These are phyloP conservation scores for Osmanthus fragrans DNA, from an alignment of 257 asterid species.

Conservation along the genomic window DNA sequence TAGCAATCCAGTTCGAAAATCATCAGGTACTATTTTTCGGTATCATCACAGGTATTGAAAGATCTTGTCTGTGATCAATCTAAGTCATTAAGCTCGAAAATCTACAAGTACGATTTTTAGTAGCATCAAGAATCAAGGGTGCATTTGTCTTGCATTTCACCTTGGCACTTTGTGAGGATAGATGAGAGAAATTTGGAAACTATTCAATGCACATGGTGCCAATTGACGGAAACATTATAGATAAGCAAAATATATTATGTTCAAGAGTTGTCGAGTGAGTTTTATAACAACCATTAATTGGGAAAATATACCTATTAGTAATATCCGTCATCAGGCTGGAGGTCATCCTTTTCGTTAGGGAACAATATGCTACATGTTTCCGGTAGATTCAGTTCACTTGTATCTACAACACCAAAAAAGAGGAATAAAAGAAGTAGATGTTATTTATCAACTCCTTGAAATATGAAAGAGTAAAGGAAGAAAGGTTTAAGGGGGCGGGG, in stretches of 20 bases:
- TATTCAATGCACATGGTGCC: constrained; percentile 7
- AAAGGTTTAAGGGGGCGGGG: too few species aligned
- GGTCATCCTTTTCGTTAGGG: constrained; percentile 94
- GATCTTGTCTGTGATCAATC: too few species aligned
- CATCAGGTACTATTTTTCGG: too few species aligned
- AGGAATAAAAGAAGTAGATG: not conserved
- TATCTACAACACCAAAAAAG: constrained; percentile 69
- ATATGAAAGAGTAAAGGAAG: not conserved
- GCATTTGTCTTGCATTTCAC: constrained; percentile 84
- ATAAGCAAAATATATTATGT: not conserved
- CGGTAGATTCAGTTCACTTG: constrained; percentile 84
- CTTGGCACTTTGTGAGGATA: constrained; percentile 97
- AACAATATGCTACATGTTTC: constrained; percentile 76
- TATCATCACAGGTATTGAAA: too few species aligned
- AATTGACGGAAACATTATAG: not conserved
- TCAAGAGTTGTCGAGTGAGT: too few species aligned
- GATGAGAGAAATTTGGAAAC: constrained; percentile 80
- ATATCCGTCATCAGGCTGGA: constrained; percentile 89
- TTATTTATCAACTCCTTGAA: not conserved
- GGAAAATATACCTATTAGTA: constrained; percentile 52
- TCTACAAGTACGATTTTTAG: too few species aligned
- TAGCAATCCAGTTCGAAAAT: too few species aligned
- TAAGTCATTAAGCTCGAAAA: too few species aligned
- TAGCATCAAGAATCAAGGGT: too few species aligned
- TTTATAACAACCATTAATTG: too few species aligned